Percentiles rank a stretch among this genome's conserved stretches.
Evolutionary conservation across 1,284 basidiomycete genomes (phyloP).

Genomic region (Puccinia polysora): DNA sequence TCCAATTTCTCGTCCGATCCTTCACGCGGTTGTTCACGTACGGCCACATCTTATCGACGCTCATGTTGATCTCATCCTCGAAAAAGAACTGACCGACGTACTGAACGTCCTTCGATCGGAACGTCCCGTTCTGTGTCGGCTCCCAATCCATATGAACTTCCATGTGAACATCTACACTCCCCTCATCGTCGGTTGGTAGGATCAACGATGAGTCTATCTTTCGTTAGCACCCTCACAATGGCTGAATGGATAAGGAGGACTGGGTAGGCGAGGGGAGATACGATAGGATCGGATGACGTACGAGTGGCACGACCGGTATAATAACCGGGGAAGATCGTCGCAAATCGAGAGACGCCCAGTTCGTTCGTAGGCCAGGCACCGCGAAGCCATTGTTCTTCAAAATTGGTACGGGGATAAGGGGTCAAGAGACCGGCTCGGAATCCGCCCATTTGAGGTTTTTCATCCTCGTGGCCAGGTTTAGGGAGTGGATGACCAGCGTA

Average conservation of each 20-base stretch:
- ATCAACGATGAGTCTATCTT: not conserved
- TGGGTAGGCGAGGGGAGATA: not conserved
- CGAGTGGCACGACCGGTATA: conserved; percentile 55
- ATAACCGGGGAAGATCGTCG: conserved; percentile 66
- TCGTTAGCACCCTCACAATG: not conserved
- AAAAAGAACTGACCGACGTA: conserved; percentile 67
- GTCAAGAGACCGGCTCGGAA: conserved; percentile 53
- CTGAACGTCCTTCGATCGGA: conserved; percentile 56
- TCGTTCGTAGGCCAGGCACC: conserved; percentile 66
- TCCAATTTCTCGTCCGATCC: conserved; percentile 56
- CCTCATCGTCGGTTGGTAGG: not conserved
- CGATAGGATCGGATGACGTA: conserved; percentile 51
- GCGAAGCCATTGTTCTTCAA: conserved; percentile 59
- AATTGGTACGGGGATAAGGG: conserved; percentile 54
- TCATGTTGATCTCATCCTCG: conserved; percentile 60
- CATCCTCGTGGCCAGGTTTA: conserved; percentile 52
- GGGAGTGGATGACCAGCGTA: conserved; percentile 57
- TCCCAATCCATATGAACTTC: conserved; percentile 55
- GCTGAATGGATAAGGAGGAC: not conserved
- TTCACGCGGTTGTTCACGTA: conserved; percentile 51
- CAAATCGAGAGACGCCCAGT: conserved; percentile 65
- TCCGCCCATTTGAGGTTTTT: conserved; percentile 52
- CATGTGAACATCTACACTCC: conserved; percentile 53
- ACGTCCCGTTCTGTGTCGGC: conserved; percentile 54
- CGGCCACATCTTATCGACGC: conserved; percentile 50